Base-by-base conservation (phyloP, 441 rosid species). In the Euphorbia celastroides region DNA sequence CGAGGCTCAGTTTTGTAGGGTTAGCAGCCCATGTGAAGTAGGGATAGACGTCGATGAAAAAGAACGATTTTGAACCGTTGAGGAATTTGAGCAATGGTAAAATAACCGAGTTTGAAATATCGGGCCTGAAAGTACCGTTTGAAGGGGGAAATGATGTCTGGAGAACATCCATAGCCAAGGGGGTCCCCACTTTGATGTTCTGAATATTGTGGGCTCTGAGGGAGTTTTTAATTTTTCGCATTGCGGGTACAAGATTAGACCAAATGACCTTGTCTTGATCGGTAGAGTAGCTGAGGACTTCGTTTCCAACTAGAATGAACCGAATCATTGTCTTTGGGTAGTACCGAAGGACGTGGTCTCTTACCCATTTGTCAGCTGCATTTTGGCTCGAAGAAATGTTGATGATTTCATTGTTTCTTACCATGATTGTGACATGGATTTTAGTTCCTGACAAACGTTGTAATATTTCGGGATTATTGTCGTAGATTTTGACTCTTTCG, bases 41-140 rank as follows among this genome's bases (percentile, higher is more conserved):
- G 27, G 98, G 97, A 60, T 88, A 89, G 25, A 74, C 88, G 48
- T 90, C 90, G 5, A 92, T 41, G 80, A 87, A 90, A 80, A 90
- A 82, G 72, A 63, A 79, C n/a, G 98, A 90, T 67, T 80, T 85
- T 5, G 88, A 85, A 7, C 83, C 77, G 65, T 38, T 38, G 13
- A 38, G 57, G 80, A 88, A 88, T n/a, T 65, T 82, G 5, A 93
- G 76, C 79, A 93, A 69, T 1, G 90, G 93, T 7, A 26, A 2
- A 22, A 92, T 77, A 27, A 90, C 81, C 0, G 80, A 9, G 1
- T 46, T 65, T n/a, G 88, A 31, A 30, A 92, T 70, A 32, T 88
- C 90, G 8, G 83, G 52, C 69, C 86, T 75, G 70, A 92, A 92
- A 26, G 66, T 77, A 20, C 79, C 90, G 44, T 38, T 38, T 38